Percentiles rank a stretch among this genome's conserved stretches.
Evolutionary conservation across 2,329 filamentous ascomycete genomes (phyloP).

Genomic region (Helminthosporium solani): DNA sequence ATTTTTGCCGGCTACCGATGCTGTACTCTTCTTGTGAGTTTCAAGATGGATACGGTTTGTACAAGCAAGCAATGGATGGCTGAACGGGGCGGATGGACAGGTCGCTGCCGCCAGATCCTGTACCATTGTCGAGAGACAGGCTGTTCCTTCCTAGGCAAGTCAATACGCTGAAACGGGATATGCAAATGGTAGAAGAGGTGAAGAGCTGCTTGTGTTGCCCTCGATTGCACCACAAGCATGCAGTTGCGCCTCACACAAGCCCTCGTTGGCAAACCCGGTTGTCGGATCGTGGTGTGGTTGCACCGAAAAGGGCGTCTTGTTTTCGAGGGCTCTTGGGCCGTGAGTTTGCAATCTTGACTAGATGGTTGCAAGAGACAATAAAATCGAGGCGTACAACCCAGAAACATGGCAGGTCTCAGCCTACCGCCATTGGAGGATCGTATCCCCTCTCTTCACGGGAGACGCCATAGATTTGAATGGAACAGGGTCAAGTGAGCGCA

Average conservation of each 20-base stretch:
- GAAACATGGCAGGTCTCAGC: constrained; percentile 7
- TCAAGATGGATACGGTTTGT: constrained; percentile 22
- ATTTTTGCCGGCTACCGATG: constrained; percentile 18
- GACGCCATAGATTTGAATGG: no score
- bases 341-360: constrained; percentile 1
- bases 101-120: neutral
- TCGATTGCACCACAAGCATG: constrained; percentile 24
- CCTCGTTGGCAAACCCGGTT: constrained; percentile 36
- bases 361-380: neutral
- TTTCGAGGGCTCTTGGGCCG: constrained; percentile 5
- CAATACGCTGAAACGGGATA: constrained; percentile 11
- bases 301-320: constrained; percentile 25
- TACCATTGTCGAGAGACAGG: constrained; percentile 2
- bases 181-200: constrained; percentile 7
- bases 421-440: no score
- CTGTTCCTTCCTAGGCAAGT: constrained; percentile 6
- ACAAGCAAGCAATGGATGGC: neutral
- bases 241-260: constrained; percentile 35
- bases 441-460: no score
- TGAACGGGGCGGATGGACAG: neutral
- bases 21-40: constrained; percentile 21
- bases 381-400: constrained; percentile 6
- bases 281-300: constrained; percentile 32
- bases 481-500: no score
- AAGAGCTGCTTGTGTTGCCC: constrained; percentile 10